These are phyloP conservation scores for Comarum palustre DNA, from an alignment of 306 rosid genomes.

Conservation along the genomic window DNA sequence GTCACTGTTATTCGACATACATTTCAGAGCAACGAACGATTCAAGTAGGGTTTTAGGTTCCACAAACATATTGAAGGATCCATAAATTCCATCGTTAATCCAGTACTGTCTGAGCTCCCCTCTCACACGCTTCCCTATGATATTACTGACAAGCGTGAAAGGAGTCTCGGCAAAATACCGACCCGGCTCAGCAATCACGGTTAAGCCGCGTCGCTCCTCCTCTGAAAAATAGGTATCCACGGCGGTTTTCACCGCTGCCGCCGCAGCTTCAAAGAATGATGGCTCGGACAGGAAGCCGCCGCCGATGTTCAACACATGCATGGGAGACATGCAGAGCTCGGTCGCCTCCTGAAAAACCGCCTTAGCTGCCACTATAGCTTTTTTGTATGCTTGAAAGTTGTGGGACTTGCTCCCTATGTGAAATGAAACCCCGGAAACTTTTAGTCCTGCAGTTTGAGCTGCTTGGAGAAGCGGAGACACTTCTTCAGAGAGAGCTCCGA, in stretches of 20 bases:
- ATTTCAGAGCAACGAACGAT: background rate
- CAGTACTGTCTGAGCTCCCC: slow-evolving; percentile 49
- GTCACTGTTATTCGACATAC: background rate
- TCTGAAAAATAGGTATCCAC: slow-evolving; percentile 21
- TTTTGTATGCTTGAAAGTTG: slow-evolving; percentile 18
- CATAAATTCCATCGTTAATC: slow-evolving; percentile 57
- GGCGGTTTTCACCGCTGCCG: slow-evolving; percentile 30
- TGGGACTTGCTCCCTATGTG: slow-evolving; percentile 57
- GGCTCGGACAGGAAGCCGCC: slow-evolving; percentile 47
- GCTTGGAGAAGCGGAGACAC: slow-evolving; percentile 38
- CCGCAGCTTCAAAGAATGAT: slow-evolving; percentile 34
- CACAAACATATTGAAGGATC: slow-evolving; percentile 28
- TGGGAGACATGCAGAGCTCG: slow-evolving; percentile 38
- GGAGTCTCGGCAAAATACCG: slow-evolving; percentile 42
- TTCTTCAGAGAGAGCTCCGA: slow-evolving; percentile 51
- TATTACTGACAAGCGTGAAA: slow-evolving; percentile 37
- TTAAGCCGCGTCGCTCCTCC: slow-evolving; percentile 13
- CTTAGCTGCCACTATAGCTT: slow-evolving; percentile 41
- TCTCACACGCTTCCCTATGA: slow-evolving; percentile 55
- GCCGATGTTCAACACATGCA: slow-evolving; percentile 49
- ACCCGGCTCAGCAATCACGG: slow-evolving; percentile 51
- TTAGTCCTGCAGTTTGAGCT: slow-evolving; percentile 25
- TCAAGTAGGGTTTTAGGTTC: background rate
- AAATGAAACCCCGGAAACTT: slow-evolving; percentile 52
- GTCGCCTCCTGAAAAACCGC: slow-evolving; percentile 37